Evolutionary conservation across 441 rosid species (phyloP), one percentile per base, ranked within the genome.

Genomic region (Lagerstroemia fauriei): DNA sequence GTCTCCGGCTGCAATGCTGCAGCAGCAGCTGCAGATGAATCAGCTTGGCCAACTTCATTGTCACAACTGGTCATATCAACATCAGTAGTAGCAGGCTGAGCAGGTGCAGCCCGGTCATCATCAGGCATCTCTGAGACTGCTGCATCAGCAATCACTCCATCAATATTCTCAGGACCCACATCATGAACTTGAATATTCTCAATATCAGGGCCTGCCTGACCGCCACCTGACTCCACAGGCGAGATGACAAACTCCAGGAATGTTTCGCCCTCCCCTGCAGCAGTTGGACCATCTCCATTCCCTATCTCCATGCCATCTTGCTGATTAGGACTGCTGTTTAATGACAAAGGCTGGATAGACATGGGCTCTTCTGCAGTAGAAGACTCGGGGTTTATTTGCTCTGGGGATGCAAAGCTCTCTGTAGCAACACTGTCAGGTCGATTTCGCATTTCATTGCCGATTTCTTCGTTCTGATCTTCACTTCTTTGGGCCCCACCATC

Each of bases 271-370:
- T 87, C 93, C 84, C 84, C 90, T 84, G 77, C 82, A 48, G 89
- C 87, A 81, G 84, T 77, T 48, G 73, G 11, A 13, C 84, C 88
- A 85, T 90, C 90, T 81, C 93, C 91, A 50, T 92, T 94, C 84
- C 87, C 95, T 82, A 91, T 89, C 81, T 95, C 99, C 98, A 94
- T 93, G 86, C 83, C 86, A 78, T 95, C 98, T 85, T 81, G 88
- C 82, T 86, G 92, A 90, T 89, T 87, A 50, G 90, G 89, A 76
- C 93, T 85, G 86, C 85, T 86, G 84, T 86, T 85, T 87, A 87
- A 59, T 81, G 95, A 92, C 83, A 87, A 88, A 46, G 90, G 89
- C 71, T 92, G 98, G 84, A 89, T 81, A 77, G 83, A 85, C 90
- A 90, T 84, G 61, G 85, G 87, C 82, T 88, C 97, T 81, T 85